These are phyloP conservation scores for Cutaneotrichosporon sp. DNA, from an alignment of 1,284 basidiomycete genomes.

Conservation along the genomic window DNA sequence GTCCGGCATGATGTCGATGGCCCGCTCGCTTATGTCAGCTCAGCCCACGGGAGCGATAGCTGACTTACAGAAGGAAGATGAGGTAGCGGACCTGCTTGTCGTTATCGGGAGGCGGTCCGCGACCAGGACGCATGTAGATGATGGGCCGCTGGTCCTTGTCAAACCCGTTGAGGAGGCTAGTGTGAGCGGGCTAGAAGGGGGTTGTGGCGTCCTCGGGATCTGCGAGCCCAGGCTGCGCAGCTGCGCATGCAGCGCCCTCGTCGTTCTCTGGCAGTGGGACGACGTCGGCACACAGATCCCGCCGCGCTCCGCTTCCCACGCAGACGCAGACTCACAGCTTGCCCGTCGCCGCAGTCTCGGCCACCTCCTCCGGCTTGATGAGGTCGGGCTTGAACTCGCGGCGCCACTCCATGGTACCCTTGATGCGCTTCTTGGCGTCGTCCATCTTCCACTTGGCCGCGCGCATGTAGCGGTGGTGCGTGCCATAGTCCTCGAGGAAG, in stretches of 20 bases:
- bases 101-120: constrained; percentile 74
- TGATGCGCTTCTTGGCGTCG: constrained; percentile 75
- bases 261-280: too few relatives aligned
- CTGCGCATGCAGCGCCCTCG: too few relatives aligned
- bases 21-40: constrained; percentile 65
- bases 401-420: constrained; percentile 76
- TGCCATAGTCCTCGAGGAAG: constrained; percentile 72
- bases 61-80: constrained; percentile 78
- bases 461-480: constrained; percentile 75
- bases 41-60: constrained; percentile 42
- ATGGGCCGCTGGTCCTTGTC: constrained; percentile 78
- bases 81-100: constrained; percentile 77
- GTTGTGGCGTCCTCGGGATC: too few relatives aligned
- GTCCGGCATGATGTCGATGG: constrained; percentile 79
- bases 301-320: background rate
- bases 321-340: constrained; percentile 71
- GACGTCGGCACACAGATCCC: too few relatives aligned
- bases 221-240: too few relatives aligned
- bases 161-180: constrained; percentile 75
- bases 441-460: constrained; percentile 77
- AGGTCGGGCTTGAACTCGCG: constrained; percentile 77
- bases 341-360: constrained; percentile 74
- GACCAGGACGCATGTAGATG: constrained; percentile 78
- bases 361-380: constrained; percentile 71
- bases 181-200: background rate